Conservation (phyloP, 331 rosid genomes). For the Quercus tomentella region DNA sequence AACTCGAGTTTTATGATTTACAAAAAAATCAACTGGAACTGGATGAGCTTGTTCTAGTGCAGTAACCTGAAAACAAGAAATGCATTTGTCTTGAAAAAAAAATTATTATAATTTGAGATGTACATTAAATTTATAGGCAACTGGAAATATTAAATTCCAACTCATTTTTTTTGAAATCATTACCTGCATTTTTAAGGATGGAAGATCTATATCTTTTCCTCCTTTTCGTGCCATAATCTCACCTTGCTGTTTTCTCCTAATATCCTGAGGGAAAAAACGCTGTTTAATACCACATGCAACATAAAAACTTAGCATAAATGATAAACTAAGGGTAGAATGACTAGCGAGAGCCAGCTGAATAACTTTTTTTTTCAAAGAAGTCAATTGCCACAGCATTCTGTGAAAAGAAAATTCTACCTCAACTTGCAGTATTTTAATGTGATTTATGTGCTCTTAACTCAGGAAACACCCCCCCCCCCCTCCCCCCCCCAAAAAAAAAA, state of each 20-base stretch:
- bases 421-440: not conserved
- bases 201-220: slow-evolving; percentile 15
- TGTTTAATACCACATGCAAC: not conserved
- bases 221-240: slow-evolving; percentile 21
- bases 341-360: slow-evolving; percentile 7
- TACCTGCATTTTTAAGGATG: slow-evolving; percentile 20
- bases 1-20: slow-evolving; percentile 62
- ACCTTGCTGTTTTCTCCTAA: slow-evolving; percentile 17
- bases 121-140: slow-evolving; percentile 1
- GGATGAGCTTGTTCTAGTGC: slow-evolving; percentile 48
- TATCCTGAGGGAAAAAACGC: slow-evolving; percentile 18
- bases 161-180: not conserved
- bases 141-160: not conserved
- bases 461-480: not conserved
- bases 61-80: slow-evolving; percentile 54
- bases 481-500: not conserved
- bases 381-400: not conserved
- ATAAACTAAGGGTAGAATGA: not conserved
- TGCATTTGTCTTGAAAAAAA: slow-evolving; percentile 2
- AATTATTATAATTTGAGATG: slow-evolving; percentile 5
- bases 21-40: slow-evolving; percentile 80
- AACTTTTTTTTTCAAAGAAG: not conserved
- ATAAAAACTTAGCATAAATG: not conserved
- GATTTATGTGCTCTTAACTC: not conserved
- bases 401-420: not conserved